Evolutionary conservation across 2,329 filamentous ascomycete genomes (phyloP), one percentile per base, ranked within the genome.

Genomic region (Cytospora mali): DNA sequence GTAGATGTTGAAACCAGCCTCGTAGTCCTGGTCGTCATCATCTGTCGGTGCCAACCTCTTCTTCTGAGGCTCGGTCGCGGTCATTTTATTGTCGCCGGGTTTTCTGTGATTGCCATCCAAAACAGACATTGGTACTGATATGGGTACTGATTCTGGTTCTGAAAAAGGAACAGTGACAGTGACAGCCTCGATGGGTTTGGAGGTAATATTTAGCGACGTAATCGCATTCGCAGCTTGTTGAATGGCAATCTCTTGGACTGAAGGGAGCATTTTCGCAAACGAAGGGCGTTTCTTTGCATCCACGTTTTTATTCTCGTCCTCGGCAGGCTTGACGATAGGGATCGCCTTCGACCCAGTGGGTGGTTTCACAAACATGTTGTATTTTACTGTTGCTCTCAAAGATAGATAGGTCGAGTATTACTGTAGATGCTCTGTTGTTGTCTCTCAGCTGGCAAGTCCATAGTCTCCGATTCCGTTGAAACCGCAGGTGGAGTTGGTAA

Each of bases 1-100:
- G 31, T 68, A 69, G 53, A 69, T 63, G 57, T 68, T 65, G 52
- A 68, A 68, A 3, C 61, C 64, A 11, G 35, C 28, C 11, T 60
- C 58, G 7, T 10, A 11, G 21, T 54, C 33, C 35, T 54, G 27
- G 31, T 21, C 18, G 16, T 29, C 50, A 21, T n/a, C 18, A 11
- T 42, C 50, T 54, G 50, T 23, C 21, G 39, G 28, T 10, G 31
- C 13, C 39, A 23, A 27, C n/a, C 16, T 35, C 50, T 54, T 54
- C 27, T 28, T 16, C 50, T 28, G 50, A 18, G 48, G 16, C 48
- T 16, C 9, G 23, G 21, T n/a, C 16, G 4, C 21, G 14, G n/a
- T 16, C 13, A 51, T 27, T 31, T 27, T 23, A n/a, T n/a, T 21
- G 14, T 1, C 4, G 4, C 10, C 23, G 9, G n/a, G 21, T 10